Evolutionary conservation across 1,284 basidiomycete genomes (phyloP).

Genomic region (Ustanciosporium gigantosporum): DNA sequence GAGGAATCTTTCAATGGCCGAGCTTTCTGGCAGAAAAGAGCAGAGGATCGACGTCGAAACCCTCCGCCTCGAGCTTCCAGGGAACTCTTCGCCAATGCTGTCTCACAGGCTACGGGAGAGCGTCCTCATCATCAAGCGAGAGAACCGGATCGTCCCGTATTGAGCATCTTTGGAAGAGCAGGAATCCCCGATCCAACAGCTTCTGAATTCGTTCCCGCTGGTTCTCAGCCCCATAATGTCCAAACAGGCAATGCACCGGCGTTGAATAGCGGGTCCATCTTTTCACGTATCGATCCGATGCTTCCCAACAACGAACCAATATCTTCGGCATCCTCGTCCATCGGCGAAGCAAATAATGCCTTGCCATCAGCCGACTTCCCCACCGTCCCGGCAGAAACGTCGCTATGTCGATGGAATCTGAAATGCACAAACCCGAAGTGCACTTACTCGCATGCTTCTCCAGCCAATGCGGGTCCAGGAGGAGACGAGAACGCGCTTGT

Average conservation of each 20-base stretch:
- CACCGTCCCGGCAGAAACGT: conserved; percentile 26
- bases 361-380: conserved; percentile 39
- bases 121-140: background rate
- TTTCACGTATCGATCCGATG: conserved; percentile 54
- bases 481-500: conserved; percentile 49
- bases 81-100: conserved; percentile 13
- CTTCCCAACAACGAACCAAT: conserved; percentile 42
- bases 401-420: conserved; percentile 50
- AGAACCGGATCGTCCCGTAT: background rate
- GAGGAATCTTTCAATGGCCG: conserved; percentile 11
- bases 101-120: conserved; percentile 5
- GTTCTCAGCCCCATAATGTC: background rate
- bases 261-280: conserved; percentile 22
- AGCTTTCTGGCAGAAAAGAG: conserved; percentile 14
- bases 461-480: conserved; percentile 37
- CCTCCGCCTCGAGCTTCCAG: conserved; percentile 9
- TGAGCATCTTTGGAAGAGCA: conserved; percentile 53
- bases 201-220: conserved; percentile 42
- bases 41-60: conserved; percentile 14
- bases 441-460: conserved; percentile 52
- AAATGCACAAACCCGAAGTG: conserved; percentile 57
- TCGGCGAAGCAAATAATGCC: background rate
- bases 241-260: background rate
- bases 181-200: conserved; percentile 55
- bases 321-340: background rate